Percentiles rank a stretch among this genome's conserved stretches.
These are phyloP conservation scores for Penicillium frequentans DNA, from an alignment of 2,329 filamentous ascomycete species.

Conservation along the genomic window DNA sequence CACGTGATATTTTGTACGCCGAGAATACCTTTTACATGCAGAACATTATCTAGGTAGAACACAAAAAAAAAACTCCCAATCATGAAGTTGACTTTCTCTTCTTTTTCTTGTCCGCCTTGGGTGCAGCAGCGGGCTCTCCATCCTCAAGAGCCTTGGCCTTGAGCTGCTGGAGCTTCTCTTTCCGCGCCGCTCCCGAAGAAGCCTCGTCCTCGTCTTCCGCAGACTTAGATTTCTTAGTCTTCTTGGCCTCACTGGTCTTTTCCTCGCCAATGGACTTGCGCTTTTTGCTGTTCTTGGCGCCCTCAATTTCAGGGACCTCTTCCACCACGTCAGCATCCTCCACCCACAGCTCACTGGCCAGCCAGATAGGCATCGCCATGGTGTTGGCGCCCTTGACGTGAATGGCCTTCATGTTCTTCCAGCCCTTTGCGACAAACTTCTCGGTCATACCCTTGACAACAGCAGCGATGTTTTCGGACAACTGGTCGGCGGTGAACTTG, in stretches of 20 bases:
- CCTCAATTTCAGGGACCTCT: conserved; percentile 38
- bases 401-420: conserved; percentile 79
- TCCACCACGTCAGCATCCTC: conserved; percentile 72
- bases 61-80: conserved; percentile 12
- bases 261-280: conserved; percentile 40
- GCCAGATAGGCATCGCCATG: conserved; percentile 87
- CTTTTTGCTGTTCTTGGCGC: conserved; percentile 56
- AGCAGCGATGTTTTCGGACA: conserved; percentile 77
- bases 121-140: conserved; percentile 29
- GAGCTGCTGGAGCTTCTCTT: conserved; percentile 51
- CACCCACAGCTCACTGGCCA: conserved; percentile 87
- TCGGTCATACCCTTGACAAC: conserved; percentile 70
- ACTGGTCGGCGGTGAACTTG: conserved; percentile 69
- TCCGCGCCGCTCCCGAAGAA: conserved; percentile 37
- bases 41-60: conserved; percentile 30
- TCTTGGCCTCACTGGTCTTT: conserved; percentile 36
- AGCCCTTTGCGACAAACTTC: conserved; percentile 80
- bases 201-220: conserved; percentile 40
- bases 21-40: conserved; percentile 33
- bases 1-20: conserved; percentile 35
- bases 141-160: conserved; percentile 50
- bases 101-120: conserved; percentile 32
- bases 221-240: conserved; percentile 42
- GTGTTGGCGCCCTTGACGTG: conserved; percentile 92
- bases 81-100: conserved; percentile 43